These are phyloP conservation scores for Rhodocollybia butyracea DNA, from an alignment of 768 basidiomycete species.

Conservation along the genomic window DNA sequence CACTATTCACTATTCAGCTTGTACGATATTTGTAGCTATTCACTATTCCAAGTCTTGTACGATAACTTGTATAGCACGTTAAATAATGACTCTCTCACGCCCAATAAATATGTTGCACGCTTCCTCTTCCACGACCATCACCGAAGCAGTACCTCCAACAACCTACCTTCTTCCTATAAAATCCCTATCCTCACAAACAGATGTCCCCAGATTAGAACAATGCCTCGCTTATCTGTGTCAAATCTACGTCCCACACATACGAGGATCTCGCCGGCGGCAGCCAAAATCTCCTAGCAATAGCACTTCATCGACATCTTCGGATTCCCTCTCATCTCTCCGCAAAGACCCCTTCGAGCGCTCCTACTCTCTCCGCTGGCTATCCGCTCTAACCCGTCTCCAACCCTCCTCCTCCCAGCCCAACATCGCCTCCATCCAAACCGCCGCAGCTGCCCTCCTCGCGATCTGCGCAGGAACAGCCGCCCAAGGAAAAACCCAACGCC, in stretches of 20 bases:
- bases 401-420: conserved; percentile 14
- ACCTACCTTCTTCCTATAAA: conserved; percentile 52
- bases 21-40: no score
- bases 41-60: no score
- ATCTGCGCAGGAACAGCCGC: conserved; percentile 61
- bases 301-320: background rate
- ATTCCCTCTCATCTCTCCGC: conserved; percentile 25
- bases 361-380: conserved; percentile 74
- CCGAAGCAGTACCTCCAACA: conserved; percentile 38
- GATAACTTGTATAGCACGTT: no score
- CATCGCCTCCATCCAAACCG: conserved; percentile 40
- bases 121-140: background rate
- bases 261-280: conserved; percentile 45
- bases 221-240: conserved; percentile 46
- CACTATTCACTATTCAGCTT: no score
- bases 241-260: conserved; percentile 61
- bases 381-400: conserved; percentile 43
- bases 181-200: conserved; percentile 31
- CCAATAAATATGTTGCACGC: background rate
- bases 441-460: conserved; percentile 62
- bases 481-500: conserved; percentile 54
- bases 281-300: background rate
- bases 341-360: conserved; percentile 67
- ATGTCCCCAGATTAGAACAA: conserved; percentile 28
- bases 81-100: conserved; percentile 5